These are phyloP conservation scores for Dioscorea zingiberensis DNA, from an alignment of 106 monocot genomes.

Conservation along the genomic window DNA sequence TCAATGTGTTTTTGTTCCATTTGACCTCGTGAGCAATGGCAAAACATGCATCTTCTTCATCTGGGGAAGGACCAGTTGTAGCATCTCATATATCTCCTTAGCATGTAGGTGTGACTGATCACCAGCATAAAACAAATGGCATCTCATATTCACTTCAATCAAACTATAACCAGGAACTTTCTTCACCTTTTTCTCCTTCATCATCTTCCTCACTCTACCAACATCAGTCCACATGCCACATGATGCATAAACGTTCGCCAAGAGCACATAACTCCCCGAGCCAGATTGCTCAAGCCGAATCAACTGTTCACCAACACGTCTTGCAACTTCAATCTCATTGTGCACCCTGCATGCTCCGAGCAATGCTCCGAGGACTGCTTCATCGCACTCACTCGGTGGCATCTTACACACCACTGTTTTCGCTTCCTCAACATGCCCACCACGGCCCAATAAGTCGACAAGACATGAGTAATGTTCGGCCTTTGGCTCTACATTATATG, in stretches of 20 bases:
- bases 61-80: constrained; percentile 29
- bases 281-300: constrained; percentile 14
- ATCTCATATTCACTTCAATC: constrained; percentile 26
- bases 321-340: constrained; percentile 7
- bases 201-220: constrained; percentile 31
- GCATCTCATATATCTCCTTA: constrained; percentile 31
- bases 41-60: constrained; percentile 15
- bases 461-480: constrained; percentile 32
- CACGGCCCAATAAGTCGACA: constrained; percentile 28
- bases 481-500: constrained; percentile 17
- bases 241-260: constrained; percentile 32
- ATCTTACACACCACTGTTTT: constrained; percentile 9
- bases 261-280: constrained; percentile 15
- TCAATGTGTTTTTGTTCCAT: too few relatives aligned
- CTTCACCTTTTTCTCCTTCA: constrained; percentile 39
- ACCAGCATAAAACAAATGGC: constrained; percentile 33
- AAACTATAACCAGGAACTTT: constrained; percentile 32
- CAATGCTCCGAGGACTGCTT: constrained; percentile 24
- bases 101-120: constrained; percentile 20
- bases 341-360: constrained; percentile 35
- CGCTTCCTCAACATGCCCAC: constrained; percentile 27
- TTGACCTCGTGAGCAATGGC: too few relatives aligned
- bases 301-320: constrained; percentile 26
- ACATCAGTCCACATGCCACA: constrained; percentile 25
- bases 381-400: constrained; percentile 12